Base-by-base conservation (phyloP, 2,329 filamentous ascomycete species). In the Fusarium fracticaudum region DNA sequence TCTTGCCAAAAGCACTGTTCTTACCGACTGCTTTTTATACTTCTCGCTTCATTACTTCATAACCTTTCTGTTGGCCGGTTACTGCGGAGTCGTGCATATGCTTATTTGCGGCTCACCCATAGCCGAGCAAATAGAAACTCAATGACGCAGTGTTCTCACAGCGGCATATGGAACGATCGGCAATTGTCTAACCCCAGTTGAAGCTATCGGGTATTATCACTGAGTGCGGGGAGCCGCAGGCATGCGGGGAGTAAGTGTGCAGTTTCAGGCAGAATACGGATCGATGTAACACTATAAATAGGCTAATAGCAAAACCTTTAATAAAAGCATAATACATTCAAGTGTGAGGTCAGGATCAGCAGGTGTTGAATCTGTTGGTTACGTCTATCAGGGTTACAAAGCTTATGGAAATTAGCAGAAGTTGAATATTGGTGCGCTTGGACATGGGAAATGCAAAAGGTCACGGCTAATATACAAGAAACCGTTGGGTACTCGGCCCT, bases 111-210 rank as follows among this genome's bases (percentile, higher is more conserved):
- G 37, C 10, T 40, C 15, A 2, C 1, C 1, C 33, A 51, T 61
- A 67, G 45, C 63, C 65, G 63, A 61, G 24, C 45, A 61, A 67
- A 67, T 67, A 0, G 6, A 18, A 31, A 14, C 17, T 9, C 12
- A 31, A 38, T 7, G 6, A 40, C 8, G 1, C 9, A 29, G 8
- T n/a, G 4, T 3, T 45, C 17, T 6, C 18, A 8, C n/a, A 22
- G 40, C 40, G 20, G 43, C 20, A 9, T 17, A 60, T 51, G 45
- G 20, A 14, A 37, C 20, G 63, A 67, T 67, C 63, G 37, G 48
- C 53, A 53, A 20, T 17, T 20, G 5, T 37, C 20, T 58, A 24
- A 29, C 50, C 15, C 1, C 6, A 37, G 31, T 44, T 1, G 15
- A 60, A 57, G 38, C 38, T 13, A 31, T 58, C 24, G 59, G 48